These are phyloP conservation scores for Syzygium oleosum DNA, from an alignment of 345 rosid species.

Conservation along the genomic window DNA sequence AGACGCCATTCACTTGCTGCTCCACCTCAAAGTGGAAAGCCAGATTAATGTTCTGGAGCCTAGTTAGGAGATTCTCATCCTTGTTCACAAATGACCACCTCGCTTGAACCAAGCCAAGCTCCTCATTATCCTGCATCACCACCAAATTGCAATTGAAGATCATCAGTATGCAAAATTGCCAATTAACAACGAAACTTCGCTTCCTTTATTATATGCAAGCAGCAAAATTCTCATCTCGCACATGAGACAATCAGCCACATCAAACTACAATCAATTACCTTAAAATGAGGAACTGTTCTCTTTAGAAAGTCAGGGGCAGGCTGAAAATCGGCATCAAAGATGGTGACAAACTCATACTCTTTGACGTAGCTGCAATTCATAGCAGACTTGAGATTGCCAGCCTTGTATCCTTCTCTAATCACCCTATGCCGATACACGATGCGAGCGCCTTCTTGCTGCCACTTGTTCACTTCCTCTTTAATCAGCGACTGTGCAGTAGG, in stretches of 20 bases:
- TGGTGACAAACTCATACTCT: conserved; percentile 10
- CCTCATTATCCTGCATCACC: conserved; percentile 59
- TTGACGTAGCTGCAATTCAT: conserved; percentile 14
- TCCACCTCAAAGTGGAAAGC: conserved; percentile 94
- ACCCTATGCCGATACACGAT: conserved; percentile 9
- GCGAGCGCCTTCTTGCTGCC: conserved; percentile 13
- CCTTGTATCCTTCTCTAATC: conserved; percentile 13
- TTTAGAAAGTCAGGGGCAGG: conserved; percentile 10
- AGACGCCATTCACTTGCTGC: conserved; percentile 87
- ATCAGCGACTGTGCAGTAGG: conserved; percentile 8
- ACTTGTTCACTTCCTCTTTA: conserved; percentile 10
- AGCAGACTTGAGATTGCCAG: conserved; percentile 14
- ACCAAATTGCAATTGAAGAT: not conserved
- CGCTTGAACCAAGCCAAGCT: conserved; percentile 79
- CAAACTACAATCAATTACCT: not conserved
- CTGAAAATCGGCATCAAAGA: conserved; percentile 12
- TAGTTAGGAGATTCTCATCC: conserved; percentile 82
- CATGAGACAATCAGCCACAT: not conserved
- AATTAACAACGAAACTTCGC: not conserved
- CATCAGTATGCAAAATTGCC: not conserved
- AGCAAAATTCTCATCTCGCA: not conserved
- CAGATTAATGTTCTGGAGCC: conserved; percentile 82
- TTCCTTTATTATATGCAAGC: not conserved
- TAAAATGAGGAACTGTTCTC: conserved; percentile 9
- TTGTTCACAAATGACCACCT: conserved; percentile 95